Evolutionary conservation across 208 protist genomes (phyloP).

Genomic region (Leishmania braziliensis): DNA sequence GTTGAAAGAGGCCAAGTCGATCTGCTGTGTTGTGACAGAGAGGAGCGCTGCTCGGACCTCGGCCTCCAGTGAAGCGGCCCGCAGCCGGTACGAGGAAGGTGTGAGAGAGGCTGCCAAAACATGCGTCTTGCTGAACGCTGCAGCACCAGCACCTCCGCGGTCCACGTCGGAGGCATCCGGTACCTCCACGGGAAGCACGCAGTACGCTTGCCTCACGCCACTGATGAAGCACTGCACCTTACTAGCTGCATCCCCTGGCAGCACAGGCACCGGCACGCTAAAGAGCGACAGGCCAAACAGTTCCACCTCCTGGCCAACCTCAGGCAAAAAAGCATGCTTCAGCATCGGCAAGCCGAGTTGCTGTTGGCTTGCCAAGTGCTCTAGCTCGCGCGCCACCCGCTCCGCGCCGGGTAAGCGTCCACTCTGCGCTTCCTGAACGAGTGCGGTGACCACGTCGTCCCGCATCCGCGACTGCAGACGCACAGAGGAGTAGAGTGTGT

Average conservation of each 20-base stretch:
- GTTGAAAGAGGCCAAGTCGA: conserved; percentile 51
- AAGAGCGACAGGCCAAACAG: conserved; percentile 66
- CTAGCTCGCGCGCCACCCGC: conserved; percentile 2
- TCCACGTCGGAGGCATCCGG: background rate
- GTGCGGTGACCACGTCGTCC: conserved; percentile 9
- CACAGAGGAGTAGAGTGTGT: conserved; percentile 40
- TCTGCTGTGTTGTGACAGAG: conserved; percentile 46
- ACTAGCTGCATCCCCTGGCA: conserved; percentile 15
- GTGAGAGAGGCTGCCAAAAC: conserved; percentile 6
- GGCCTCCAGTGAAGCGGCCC: conserved; percentile 15
- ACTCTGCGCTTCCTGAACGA: conserved; percentile 1
- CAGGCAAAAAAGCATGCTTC: conserved; percentile 49
- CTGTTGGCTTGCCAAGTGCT: conserved; percentile 36
- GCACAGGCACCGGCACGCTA: conserved; percentile 26
- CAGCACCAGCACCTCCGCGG: background rate
- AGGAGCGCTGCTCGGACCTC: conserved; percentile 51
- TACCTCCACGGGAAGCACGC: conserved; percentile 34
- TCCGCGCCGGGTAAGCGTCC: background rate
- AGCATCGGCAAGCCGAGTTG: conserved; percentile 70
- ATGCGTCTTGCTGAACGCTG: background rate
- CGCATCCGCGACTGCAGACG: conserved; percentile 27
- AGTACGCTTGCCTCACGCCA: conserved; percentile 54
- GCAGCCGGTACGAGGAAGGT: conserved; percentile 17
- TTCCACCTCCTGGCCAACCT: conserved; percentile 52
- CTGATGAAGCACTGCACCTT: conserved; percentile 44